Percentiles rank a stretch among this genome's conserved stretches.
Conservation (phyloP, 805 yeast genomes). For the Blastobotrys parvus region DNA sequence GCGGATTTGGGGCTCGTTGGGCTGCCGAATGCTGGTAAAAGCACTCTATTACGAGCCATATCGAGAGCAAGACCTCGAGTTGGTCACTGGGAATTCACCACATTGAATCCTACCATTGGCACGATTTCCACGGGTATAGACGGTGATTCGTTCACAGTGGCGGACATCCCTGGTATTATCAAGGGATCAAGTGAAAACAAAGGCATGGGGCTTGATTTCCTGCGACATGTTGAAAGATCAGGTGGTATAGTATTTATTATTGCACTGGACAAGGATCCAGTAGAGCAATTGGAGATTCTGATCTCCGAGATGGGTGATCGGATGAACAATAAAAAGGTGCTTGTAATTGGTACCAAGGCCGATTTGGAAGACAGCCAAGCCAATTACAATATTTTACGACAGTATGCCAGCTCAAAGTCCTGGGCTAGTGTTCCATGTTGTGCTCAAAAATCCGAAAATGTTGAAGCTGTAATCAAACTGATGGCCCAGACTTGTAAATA, state of each 20-base stretch:
- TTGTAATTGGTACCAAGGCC: constrained; percentile 92
- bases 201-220: constrained; percentile 91
- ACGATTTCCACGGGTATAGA: constrained; percentile 60
- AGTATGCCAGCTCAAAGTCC: constrained; percentile 31
- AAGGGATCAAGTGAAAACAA: constrained; percentile 67
- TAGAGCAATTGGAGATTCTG: constrained; percentile 56
- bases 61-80: constrained; percentile 84
- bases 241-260: constrained; percentile 84
- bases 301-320: constrained; percentile 68
- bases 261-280: constrained; percentile 59
- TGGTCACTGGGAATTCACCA: constrained; percentile 97
- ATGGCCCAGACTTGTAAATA: constrained; percentile 36
- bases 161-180: constrained; percentile 95
- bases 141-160: constrained; percentile 66
- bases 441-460: constrained; percentile 64
- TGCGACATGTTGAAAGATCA: constrained; percentile 87
- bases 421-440: constrained; percentile 84
- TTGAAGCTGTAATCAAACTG: constrained; percentile 56
- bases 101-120: constrained; percentile 86
- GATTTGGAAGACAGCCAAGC: constrained; percentile 53
- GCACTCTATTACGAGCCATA: constrained; percentile 77
- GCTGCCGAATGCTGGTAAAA: constrained; percentile 93
- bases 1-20: constrained; percentile 96
- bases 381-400: constrained; percentile 39
- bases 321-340: constrained; percentile 48